Base-by-base conservation (phyloP, 192 early-diverging fungal genomes). In the Backusella parvicylindrica region DNA sequence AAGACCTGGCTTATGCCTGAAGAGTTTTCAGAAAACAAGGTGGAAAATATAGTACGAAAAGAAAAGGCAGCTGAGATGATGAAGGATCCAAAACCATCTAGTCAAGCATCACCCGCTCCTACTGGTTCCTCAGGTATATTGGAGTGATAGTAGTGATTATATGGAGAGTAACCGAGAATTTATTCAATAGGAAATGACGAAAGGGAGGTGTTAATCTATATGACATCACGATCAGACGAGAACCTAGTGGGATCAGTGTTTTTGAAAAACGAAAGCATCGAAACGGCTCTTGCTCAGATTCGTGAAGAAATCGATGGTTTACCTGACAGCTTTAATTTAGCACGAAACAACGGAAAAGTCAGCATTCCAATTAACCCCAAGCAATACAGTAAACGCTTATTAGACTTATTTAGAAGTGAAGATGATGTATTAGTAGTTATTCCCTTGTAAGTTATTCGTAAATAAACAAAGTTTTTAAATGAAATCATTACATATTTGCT, bases 1-100 rank as follows among this genome's bases (percentile, higher is more conserved):
- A 91, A 91, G 75, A 79, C 86, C 0, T 93, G 92, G 92, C 84
- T 84, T 16, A 70, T 88, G 60, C 92, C 92, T 1, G 90, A 91
- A 3, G 87, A 84, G 32, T 84, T 83, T 21, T 75, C 85, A 2
- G 86, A 86, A n/a, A 80, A 75, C 16, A 75, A 70, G 30, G 30
- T 78, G 4, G 64, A 70, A 26, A 60, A 68, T 32, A 33, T 76
- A 2, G 37, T 78, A 26, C 43, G 73, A 56, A 40, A 64, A 30
- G 70, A 78, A 49, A 70, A 49, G 12, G 50, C 68, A 21, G 70
- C 38, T 7, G 67, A 73, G 7, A 32, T 32, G 13, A 7, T 68
- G 13, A 69, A 70, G 6, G 26, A 49, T 12, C 68, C 77, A 70
- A 16, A 21, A 0, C 70, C 71, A 30, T 35, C 63, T 21, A 5